These are phyloP conservation scores for Fusarium pseudoanthophilum DNA, from an alignment of 2,329 filamentous ascomycete genomes.

Conservation along the genomic window DNA sequence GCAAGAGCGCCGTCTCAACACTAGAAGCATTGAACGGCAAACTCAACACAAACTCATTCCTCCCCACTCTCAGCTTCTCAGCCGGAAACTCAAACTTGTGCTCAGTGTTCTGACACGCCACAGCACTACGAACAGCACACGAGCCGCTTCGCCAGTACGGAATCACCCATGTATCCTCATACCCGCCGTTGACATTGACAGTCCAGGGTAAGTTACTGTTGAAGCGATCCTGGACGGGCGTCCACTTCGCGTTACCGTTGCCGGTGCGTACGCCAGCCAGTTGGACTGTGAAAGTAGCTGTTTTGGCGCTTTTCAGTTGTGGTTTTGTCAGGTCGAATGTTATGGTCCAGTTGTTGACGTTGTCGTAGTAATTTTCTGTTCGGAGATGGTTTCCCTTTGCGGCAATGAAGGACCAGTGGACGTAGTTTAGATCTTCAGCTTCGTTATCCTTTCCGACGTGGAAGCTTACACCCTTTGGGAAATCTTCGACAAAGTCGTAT, in stretches of 20 bases:
- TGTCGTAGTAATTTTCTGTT: slow-evolving; percentile 53
- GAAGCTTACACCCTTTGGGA: slow-evolving; percentile 66
- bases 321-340: slow-evolving; percentile 57
- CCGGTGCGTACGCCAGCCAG: slow-evolving; percentile 24
- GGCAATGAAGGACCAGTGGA: slow-evolving; percentile 72
- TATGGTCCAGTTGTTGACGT: slow-evolving; percentile 69
- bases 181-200: slow-evolving; percentile 50
- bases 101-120: slow-evolving; percentile 68
- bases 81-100: slow-evolving; percentile 67
- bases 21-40: slow-evolving; percentile 68
- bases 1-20: slow-evolving; percentile 65
- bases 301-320: slow-evolving; percentile 50
- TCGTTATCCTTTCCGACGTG: slow-evolving; percentile 62
- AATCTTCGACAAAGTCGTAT: slow-evolving; percentile 67
- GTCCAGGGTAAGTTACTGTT: slow-evolving; percentile 38
- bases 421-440: slow-evolving; percentile 66
- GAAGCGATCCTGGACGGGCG: slow-evolving; percentile 5
- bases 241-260: slow-evolving; percentile 37
- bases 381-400: slow-evolving; percentile 60
- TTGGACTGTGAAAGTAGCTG: slow-evolving; percentile 35
- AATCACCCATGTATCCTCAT: slow-evolving; percentile 63
- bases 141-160: slow-evolving; percentile 57
- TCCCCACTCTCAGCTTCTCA: slow-evolving; percentile 56
- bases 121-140: slow-evolving; percentile 67
- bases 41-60: slow-evolving; percentile 65